Percentiles rank a stretch among this genome's conserved stretches.
Evolutionary conservation across 1,139 yeast genomes (phyloP).

Genomic region (Dujonia santamariae): DNA sequence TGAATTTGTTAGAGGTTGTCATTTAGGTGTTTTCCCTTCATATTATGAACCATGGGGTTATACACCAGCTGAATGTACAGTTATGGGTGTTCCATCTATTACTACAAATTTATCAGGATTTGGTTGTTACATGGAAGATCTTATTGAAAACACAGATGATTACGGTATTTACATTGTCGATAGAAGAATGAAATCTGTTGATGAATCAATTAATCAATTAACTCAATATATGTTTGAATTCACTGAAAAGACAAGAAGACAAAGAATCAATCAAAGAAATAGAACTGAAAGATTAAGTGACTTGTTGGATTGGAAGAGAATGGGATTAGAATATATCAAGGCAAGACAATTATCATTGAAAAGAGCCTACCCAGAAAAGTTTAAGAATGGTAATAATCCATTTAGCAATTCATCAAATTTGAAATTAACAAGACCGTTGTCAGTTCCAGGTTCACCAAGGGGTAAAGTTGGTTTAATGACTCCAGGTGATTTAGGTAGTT

Average conservation of each 20-base stretch:
- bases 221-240: constrained; percentile 89
- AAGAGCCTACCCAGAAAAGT: constrained; percentile 90
- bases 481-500: constrained; percentile 96
- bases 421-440: constrained; percentile 86
- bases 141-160: constrained; percentile 91
- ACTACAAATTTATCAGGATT: constrained; percentile 96
- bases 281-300: constrained; percentile 94
- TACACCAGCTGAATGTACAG: constrained; percentile 99
- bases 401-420: constrained; percentile 51
- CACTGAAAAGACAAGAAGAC: constrained; percentile 86
- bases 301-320: constrained; percentile 93
- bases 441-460: constrained; percentile 95
- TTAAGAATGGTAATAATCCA: constrained; percentile 61
- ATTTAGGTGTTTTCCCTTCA: constrained; percentile 96
- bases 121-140: constrained; percentile 98
- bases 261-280: constrained; percentile 96
- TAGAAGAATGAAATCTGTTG: constrained; percentile 89
- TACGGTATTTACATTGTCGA: constrained; percentile 97
- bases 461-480: constrained; percentile 71
- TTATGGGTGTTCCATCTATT: constrained; percentile 99
- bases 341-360: constrained; percentile 90
- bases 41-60: constrained; percentile 99
- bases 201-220: constrained; percentile 90
- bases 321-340: constrained; percentile 95
- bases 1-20: constrained; percentile 97